These are phyloP conservation scores for Hygrophila difformis DNA, from an alignment of 257 asterid species.

Conservation along the genomic window DNA sequence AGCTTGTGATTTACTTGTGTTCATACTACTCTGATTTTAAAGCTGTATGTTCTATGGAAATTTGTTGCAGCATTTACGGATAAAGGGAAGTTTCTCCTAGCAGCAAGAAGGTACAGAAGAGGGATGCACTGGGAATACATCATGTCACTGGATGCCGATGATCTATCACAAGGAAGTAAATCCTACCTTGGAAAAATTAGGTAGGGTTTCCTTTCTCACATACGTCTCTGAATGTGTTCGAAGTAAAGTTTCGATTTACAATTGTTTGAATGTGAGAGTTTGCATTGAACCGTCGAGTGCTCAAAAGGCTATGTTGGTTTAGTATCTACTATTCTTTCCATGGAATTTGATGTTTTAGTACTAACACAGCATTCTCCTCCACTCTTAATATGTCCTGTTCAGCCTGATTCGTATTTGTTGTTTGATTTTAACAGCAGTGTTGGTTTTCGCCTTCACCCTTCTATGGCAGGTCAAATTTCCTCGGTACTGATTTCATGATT, in stretches of 20 bases:
- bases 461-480: slow-evolving; percentile 73
- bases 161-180: slow-evolving; percentile 80
- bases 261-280: too few species aligned
- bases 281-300: too few species aligned
- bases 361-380: background rate
- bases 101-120: slow-evolving; percentile 71
- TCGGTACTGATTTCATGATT: slow-evolving; percentile 79
- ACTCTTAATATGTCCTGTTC: background rate
- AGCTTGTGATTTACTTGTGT: slow-evolving; percentile 10
- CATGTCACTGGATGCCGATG: slow-evolving; percentile 74
- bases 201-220: slow-evolving; percentile 25
- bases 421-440: background rate
- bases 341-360: background rate
- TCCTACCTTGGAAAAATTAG: slow-evolving; percentile 93
- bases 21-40: too few species aligned
- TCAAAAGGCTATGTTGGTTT: too few species aligned
- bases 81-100: slow-evolving; percentile 85
- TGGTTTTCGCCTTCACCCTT: background rate
- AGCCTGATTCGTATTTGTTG: background rate
- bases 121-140: slow-evolving; percentile 80
- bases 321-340: too few species aligned
- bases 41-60: background rate
- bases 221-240: background rate
- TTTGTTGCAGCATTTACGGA: slow-evolving; percentile 58
- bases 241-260: too few species aligned